Evolutionary conservation across 352 stramenopile species (phyloP).

Genomic region (Phytophthora tubulina): DNA sequence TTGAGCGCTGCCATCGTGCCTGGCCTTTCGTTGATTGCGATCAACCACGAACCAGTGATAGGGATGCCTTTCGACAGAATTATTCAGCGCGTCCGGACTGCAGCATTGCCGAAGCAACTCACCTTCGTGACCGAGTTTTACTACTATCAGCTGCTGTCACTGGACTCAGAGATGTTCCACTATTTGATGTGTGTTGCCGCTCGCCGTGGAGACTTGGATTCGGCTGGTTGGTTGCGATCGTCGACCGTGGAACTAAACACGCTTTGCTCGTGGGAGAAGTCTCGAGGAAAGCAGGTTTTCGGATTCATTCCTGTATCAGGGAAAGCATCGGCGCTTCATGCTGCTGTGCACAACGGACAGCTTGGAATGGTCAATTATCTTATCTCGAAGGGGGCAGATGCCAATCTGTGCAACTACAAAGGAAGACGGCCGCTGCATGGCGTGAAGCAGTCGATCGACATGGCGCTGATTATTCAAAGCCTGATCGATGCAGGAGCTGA

Average conservation of each 20-base stretch:
- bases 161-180: slow-evolving; percentile 83
- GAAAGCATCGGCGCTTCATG: slow-evolving; percentile 70
- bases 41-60: slow-evolving; percentile 87
- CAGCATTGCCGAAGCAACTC: slow-evolving; percentile 78
- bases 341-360: slow-evolving; percentile 68
- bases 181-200: slow-evolving; percentile 82
- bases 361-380: slow-evolving; percentile 74
- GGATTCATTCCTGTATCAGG: slow-evolving; percentile 68
- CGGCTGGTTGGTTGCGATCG: slow-evolving; percentile 62
- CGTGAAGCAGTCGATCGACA: slow-evolving; percentile 60
- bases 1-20: slow-evolving; percentile 74
- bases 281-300: slow-evolving; percentile 74
- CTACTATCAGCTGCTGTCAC: slow-evolving; percentile 83
- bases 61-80: slow-evolving; percentile 86
- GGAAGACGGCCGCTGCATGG: slow-evolving; percentile 77
- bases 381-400: slow-evolving; percentile 53
- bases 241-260: slow-evolving; percentile 71
- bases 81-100: slow-evolving; percentile 63
- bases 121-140: slow-evolving; percentile 89
- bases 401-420: slow-evolving; percentile 69
- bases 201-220: slow-evolving; percentile 75
- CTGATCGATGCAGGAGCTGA: slow-evolving; percentile 65
- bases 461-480: slow-evolving; percentile 72
- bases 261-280: slow-evolving; percentile 77
- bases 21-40: slow-evolving; percentile 79